Evolutionary conservation across 164 flowering plant genomes (phyloP).

Genomic region (Tetracentron sinense): DNA sequence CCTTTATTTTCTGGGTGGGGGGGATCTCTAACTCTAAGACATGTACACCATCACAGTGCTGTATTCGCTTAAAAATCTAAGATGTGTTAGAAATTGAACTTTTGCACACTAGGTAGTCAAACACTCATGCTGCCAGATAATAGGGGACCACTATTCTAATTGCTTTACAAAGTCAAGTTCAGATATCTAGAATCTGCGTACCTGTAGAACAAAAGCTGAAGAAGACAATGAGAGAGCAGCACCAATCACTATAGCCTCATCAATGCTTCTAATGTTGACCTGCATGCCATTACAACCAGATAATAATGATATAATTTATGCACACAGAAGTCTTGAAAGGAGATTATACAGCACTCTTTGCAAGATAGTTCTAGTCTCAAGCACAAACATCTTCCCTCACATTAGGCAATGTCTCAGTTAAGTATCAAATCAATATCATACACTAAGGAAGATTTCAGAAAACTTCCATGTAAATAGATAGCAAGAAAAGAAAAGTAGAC

Average conservation of each 20-base stretch:
- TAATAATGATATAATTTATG: neutral
- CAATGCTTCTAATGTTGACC: conserved; percentile 96
- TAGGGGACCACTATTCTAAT: too few species aligned
- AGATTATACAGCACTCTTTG: neutral
- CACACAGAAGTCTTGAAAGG: neutral
- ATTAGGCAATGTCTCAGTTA: neutral
- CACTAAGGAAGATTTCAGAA: neutral
- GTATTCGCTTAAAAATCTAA: too few species aligned
- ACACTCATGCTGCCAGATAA: too few species aligned
- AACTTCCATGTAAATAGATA: neutral
- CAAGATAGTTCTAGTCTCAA: neutral
- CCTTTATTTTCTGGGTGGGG: too few species aligned
- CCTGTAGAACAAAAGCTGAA: conserved; percentile 99
- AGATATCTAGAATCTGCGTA: conserved; percentile 23
- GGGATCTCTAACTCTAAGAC: too few species aligned
- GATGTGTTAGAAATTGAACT: too few species aligned
- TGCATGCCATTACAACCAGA: too few species aligned
- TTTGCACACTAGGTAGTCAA: too few species aligned
- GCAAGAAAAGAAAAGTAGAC: neutral
- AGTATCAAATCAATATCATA: neutral
- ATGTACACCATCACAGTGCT: neutral
- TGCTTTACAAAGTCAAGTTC: too few species aligned
- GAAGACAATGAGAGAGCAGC: conserved; percentile 98
- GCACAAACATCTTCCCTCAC: neutral
- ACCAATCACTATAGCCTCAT: conserved; percentile 95